Percentiles rank a stretch among this genome's conserved stretches.
Evolutionary conservation across 2,329 filamentous ascomycete genomes (phyloP).

Genomic region (Gremmenia infestans): DNA sequence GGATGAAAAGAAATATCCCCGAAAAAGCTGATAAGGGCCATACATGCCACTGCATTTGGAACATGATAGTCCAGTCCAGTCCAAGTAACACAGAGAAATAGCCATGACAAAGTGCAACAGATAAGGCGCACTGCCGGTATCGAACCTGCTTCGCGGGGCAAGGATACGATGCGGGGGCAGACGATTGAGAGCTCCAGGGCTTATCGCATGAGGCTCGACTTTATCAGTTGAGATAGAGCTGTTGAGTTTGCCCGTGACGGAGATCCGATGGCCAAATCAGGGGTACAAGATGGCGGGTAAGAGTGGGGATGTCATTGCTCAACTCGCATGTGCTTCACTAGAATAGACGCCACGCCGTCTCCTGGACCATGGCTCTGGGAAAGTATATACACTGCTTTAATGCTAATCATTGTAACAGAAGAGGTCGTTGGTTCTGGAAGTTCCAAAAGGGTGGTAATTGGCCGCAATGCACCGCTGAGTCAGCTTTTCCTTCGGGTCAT

Average conservation of each 20-base stretch:
- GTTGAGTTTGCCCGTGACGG: neutral
- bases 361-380: neutral
- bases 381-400: neutral
- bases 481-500: neutral
- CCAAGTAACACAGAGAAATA: neutral
- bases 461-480: neutral
- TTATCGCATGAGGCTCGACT: neutral
- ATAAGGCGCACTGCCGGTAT: neutral
- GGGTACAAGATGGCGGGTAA: slow-evolving; percentile 1
- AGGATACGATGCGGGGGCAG: neutral
- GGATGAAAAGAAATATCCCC: neutral
- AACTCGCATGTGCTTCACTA: neutral
- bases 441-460: no score
- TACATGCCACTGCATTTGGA: neutral
- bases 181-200: neutral
- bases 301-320: neutral
- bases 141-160: neutral
- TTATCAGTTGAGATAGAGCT: neutral
- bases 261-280: slow-evolving; percentile 4
- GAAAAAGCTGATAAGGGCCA: neutral
- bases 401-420: neutral
- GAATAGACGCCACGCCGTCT: neutral
- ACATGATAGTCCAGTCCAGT: neutral
- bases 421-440: no score
- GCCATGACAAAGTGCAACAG: neutral